A percentile compares a stretch with the other conserved stretches of the same genome.
Conservation (phyloP, 176 grass and related monocot species). For the Eleusine indica region DNA sequence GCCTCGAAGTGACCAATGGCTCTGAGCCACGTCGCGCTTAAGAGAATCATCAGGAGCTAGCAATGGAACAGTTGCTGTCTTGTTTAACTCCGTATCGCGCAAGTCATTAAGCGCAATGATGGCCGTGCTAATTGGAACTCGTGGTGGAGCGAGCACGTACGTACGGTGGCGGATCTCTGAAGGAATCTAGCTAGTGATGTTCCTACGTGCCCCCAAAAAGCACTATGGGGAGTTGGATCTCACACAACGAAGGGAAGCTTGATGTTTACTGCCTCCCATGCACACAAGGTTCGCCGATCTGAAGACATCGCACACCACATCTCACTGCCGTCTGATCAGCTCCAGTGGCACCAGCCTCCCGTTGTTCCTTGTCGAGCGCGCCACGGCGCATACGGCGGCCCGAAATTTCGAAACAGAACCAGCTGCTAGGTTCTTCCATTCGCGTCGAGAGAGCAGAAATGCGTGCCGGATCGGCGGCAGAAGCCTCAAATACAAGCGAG, state of each 20-base stretch:
- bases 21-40: not conserved
- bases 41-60: no score
- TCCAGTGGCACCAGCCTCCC: not conserved
- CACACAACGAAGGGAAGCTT: not conserved
- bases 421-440: not conserved
- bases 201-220: constrained; percentile 12
- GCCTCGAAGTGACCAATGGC: not conserved
- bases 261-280: not conserved
- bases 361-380: not conserved
- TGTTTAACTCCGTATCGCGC: constrained; percentile 17
- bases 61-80: not conserved
- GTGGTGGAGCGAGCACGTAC: not conserved
- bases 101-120: constrained; percentile 25
- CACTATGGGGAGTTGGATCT: constrained; percentile 20
- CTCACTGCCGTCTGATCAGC: not conserved
- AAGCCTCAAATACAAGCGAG: constrained; percentile 28
- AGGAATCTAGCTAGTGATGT: constrained; percentile 46
- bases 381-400: constrained; percentile 23
- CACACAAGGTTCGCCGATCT: not conserved
- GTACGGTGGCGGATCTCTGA: not conserved
- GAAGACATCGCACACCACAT: constrained; percentile 23
- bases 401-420: not conserved
- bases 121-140: not conserved
- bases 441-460: not conserved
- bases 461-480: constrained; percentile 3